A percentile compares a stretch with the other conserved stretches of the same genome.
These are phyloP conservation scores for Gigaspora rosea DNA, from an alignment of 192 early-diverging fungal genomes.

Conservation along the genomic window DNA sequence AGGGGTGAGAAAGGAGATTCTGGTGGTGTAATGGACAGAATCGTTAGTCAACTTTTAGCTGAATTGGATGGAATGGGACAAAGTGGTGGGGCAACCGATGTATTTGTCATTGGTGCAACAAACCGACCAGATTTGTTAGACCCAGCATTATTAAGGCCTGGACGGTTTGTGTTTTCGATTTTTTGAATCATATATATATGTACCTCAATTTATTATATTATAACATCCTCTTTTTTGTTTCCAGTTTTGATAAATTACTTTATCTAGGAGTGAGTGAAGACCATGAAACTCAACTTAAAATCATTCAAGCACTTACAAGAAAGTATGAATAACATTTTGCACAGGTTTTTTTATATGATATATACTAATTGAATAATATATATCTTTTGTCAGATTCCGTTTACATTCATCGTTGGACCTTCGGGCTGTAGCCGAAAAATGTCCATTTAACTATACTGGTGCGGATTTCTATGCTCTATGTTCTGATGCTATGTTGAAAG, in stretches of 20 bases:
- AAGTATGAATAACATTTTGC: conserved; percentile 59
- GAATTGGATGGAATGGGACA: conserved; percentile 94
- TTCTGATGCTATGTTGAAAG: conserved; percentile 96
- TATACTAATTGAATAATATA: not conserved
- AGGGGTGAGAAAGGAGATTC: conserved; percentile 97
- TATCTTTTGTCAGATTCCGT: conserved; percentile 62
- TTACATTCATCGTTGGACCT: conserved; percentile 80
- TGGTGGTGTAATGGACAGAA: conserved; percentile 99
- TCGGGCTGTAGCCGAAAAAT: conserved; percentile 71
- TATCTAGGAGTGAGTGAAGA: conserved; percentile 94
- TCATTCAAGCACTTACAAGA: conserved; percentile 91
- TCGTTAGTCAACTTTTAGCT: conserved; percentile 93
- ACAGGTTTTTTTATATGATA: not conserved
- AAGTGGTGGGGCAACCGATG: conserved; percentile 61
- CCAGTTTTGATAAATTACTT: conserved; percentile 92
- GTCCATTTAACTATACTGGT: conserved; percentile 93
- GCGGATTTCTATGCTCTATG: conserved; percentile 99
- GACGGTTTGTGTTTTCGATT: conserved; percentile 52
- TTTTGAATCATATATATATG: not conserved
- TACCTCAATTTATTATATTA: not conserved
- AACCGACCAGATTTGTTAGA: conserved; percentile 98
- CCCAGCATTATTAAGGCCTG: conserved; percentile 90
- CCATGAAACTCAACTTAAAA: conserved; percentile 83
- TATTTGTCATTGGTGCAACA: conserved; percentile 99
- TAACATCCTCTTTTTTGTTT: not conserved